Base-by-base conservation (phyloP, 805 yeast genomes). In the Wickerhamomyces queroliae region DNA sequence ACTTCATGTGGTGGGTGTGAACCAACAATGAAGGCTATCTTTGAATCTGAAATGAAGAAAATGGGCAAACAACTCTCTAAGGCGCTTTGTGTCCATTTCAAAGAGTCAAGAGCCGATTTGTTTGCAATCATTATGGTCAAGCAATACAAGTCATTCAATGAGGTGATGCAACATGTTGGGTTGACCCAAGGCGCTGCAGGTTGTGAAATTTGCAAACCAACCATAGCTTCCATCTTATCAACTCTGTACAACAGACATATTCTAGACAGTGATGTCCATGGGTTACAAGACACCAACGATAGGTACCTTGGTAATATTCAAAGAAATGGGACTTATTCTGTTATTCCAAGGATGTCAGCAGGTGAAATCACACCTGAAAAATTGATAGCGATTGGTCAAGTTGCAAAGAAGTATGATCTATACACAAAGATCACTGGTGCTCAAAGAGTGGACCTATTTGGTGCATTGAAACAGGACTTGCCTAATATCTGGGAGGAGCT, bases 1-100 rank as follows among this genome's bases (percentile, higher is more conserved):
- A 61, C 67, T 17, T 63, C 67, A 1, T 63, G 68, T 40, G 67
- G 68, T 36, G 68, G 67, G 8, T 63, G 68, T 47, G 62, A 59
- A 32, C 62, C 64, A 7, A 59, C 63, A 1, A 58, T 63, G 43
- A 62, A 61, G 45, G 56, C 59, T 18, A 58, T 63, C 8, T 63
- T 61, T 43, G 62, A 58, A 27, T 45, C 58, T 2, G 66, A 62
- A 36, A 56, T 63, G 66, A 58, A 58, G 43, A 55, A 56, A 20
- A 46, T 59, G 51, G 66, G 67, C 11, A 49, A 59, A 33, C 50
- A 54, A 22, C 52, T 63, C 2, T 56, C 64, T 19, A 58, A 51
- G 38, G 45, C 60, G 6, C 40, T 63, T 20, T 63, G 67, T 43
- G 45, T 50, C 18, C 67, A 63, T 43, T 63, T 63, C 52, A 52